Evolutionary conservation across 208 protist genomes (phyloP).

Genomic region (Leishmania martiniquensis): DNA sequence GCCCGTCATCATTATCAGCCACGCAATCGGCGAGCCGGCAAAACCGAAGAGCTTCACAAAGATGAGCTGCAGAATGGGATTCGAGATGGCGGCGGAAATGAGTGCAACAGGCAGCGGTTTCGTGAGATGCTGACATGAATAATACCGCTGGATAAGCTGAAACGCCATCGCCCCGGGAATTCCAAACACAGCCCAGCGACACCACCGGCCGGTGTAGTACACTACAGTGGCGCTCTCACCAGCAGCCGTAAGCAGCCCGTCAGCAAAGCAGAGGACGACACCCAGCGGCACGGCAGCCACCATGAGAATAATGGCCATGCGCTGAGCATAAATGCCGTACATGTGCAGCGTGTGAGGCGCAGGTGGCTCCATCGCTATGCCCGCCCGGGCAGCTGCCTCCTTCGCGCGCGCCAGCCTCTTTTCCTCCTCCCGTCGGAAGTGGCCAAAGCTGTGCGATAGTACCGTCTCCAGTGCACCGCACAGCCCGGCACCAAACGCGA

Average conservation of each 20-base stretch:
- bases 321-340: constrained; percentile 84
- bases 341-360: constrained; percentile 54
- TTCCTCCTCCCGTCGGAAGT: constrained; percentile 39
- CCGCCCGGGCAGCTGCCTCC: constrained; percentile 13
- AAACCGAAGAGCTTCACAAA: constrained; percentile 81
- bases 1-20: constrained; percentile 68
- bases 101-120: constrained; percentile 75
- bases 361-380: constrained; percentile 6
- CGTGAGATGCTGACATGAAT: constrained; percentile 81
- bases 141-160: constrained; percentile 82
- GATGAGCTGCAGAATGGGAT: constrained; percentile 66
- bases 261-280: constrained; percentile 65
- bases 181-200: constrained; percentile 69
- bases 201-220: constrained; percentile 77
- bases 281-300: constrained; percentile 69
- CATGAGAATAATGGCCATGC: constrained; percentile 81
- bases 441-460: constrained; percentile 80
- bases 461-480: constrained; percentile 87
- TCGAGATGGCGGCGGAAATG: constrained; percentile 51
- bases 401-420: constrained; percentile 28
- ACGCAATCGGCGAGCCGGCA: constrained; percentile 73
- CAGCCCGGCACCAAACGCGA: constrained; percentile 82
- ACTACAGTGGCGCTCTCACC: constrained; percentile 53
- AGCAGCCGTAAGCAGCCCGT: constrained; percentile 44
- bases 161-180: constrained; percentile 58